Base-by-base conservation (phyloP, 495 filamentous ascomycete genomes). In the Talaromyces stipitatus region DNA sequence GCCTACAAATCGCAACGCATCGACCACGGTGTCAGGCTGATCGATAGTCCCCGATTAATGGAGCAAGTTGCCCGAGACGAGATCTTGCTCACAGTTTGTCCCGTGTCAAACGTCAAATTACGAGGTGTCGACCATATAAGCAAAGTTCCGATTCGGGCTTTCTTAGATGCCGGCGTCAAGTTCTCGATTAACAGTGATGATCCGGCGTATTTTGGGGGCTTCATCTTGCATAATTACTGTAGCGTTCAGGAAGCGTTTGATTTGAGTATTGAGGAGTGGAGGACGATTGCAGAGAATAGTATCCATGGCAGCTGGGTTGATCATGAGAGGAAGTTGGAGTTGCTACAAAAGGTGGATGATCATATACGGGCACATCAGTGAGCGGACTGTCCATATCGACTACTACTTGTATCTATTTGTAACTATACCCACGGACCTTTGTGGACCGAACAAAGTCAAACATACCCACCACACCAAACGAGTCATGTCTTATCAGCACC, bases 201-300 rank as follows among this genome's bases (percentile, higher is more conserved):
- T 65, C 88, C 88, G 47, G 87, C 86, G 9, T 92, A 91, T 67
- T 91, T 91, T 75, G 87, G 87, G 5, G 85, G 83, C 0, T 90
- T 89, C 67, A 83, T 90, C 54, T 69, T 86, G 57, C 84, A 88
- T 63, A 89, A 89, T 60, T 90, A 88, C 65, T 89, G 83, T 59
- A 84, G 82, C 3, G 85, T 90, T 11, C 84, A 90, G 66, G 86
- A 89, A 57, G 85, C 85, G 14, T 87, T 86, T 69, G 64, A 74
- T 28, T 60, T 92, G 58, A 76, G 64, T 16, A 64, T 83, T 3
- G 63, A 71, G 18, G 86, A 91, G 57, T 91, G 88, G 89, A 73
- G 69, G 62, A 66, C 51, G 4, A 84, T 92, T 62, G 82, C 78
- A 11, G 74, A 77, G 63, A 79, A 77, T 30, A 75, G 80, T 47